phyloP scores from a whole-genome alignment of 1,139 yeast species.

The Geotrichum restrictum region DNA sequence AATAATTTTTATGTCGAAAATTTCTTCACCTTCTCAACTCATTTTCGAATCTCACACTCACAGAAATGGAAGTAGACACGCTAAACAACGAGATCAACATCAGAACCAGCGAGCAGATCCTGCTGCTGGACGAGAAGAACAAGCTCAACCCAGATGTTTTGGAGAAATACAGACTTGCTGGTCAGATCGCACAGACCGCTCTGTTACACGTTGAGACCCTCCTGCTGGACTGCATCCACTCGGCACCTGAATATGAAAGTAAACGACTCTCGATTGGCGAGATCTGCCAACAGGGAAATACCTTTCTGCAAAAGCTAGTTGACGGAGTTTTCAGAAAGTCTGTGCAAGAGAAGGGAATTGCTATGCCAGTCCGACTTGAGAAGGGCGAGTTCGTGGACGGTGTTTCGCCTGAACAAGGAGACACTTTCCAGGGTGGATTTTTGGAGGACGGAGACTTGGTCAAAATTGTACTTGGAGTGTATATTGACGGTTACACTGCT shows the following conservation, averaged over 20 bases:
- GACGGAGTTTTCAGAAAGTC: conserved; percentile 31
- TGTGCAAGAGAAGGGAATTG: conserved; percentile 65
- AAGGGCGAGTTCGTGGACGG: conserved; percentile 75
- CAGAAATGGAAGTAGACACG: conserved; percentile 16
- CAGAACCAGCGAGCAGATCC: conserved; percentile 46
- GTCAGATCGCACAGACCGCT: conserved; percentile 87
- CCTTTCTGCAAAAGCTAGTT: conserved; percentile 47
- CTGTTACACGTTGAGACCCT: conserved; percentile 61
- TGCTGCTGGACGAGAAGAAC: conserved; percentile 71
- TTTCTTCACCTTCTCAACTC: neutral
- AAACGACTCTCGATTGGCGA: conserved; percentile 55
- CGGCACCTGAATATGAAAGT: conserved; percentile 41
- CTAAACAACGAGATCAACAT: conserved; percentile 5
- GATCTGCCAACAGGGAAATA: conserved; percentile 76
- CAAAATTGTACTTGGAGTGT: conserved; percentile 71
- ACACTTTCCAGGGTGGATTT: conserved; percentile 45
- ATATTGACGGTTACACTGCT: conserved; percentile 85
- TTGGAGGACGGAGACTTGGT: conserved; percentile 75
- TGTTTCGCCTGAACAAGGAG: conserved; percentile 83
- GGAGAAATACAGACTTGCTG: conserved; percentile 84
- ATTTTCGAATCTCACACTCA: too few species aligned
- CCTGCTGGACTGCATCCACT: conserved; percentile 65
- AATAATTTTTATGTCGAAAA: neutral
- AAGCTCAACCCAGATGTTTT: conserved; percentile 57
- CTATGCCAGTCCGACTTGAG: conserved; percentile 85